These are phyloP conservation scores for Rhodotorula sp. DNA, from an alignment of 1,284 basidiomycete species.

Conservation along the genomic window DNA sequence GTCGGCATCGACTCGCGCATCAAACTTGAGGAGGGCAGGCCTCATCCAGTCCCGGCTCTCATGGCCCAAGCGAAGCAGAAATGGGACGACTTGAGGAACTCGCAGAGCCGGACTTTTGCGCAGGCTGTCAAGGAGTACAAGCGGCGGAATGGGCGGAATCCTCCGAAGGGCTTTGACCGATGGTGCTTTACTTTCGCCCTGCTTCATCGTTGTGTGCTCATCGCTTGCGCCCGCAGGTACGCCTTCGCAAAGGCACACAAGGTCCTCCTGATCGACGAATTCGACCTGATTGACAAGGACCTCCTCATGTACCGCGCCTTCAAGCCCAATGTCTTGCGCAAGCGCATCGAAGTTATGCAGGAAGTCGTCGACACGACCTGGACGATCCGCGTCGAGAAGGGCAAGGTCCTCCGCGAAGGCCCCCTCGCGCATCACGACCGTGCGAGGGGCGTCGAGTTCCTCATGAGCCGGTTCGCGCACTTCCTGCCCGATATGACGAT, in stretches of 20 bases:
- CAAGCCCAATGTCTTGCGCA: slow-evolving; percentile 37
- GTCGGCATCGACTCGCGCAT: slow-evolving; percentile 31
- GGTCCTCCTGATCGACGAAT: slow-evolving; percentile 45
- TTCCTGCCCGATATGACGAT: slow-evolving; percentile 44
- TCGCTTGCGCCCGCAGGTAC: slow-evolving; percentile 36
- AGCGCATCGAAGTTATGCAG: slow-evolving; percentile 34
- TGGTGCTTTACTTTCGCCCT: slow-evolving; percentile 24
- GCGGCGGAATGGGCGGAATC: slow-evolving; percentile 36
- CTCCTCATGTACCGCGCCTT: slow-evolving; percentile 44
- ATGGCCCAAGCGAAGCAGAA: slow-evolving; percentile 24
- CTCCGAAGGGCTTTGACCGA: slow-evolving; percentile 43
- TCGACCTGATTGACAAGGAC: slow-evolving; percentile 45
- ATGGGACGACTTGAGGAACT: slow-evolving; percentile 28
- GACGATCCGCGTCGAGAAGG: slow-evolving; percentile 39
- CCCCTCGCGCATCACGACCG: slow-evolving; percentile 43
- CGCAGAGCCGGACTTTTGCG: slow-evolving; percentile 38
- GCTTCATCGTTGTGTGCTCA: neutral
- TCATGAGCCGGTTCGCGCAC: slow-evolving; percentile 40
- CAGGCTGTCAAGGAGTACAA: slow-evolving; percentile 43
- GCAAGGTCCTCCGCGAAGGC: slow-evolving; percentile 38
- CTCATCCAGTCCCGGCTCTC: slow-evolving; percentile 36
- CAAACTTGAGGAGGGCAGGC: slow-evolving; percentile 33
- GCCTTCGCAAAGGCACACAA: slow-evolving; percentile 44
- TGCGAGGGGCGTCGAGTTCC: slow-evolving; percentile 40
- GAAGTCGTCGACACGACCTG: slow-evolving; percentile 37